These are phyloP conservation scores for Plantago lanceolata DNA, from an alignment of 305 asterid species.

Conservation along the genomic window DNA sequence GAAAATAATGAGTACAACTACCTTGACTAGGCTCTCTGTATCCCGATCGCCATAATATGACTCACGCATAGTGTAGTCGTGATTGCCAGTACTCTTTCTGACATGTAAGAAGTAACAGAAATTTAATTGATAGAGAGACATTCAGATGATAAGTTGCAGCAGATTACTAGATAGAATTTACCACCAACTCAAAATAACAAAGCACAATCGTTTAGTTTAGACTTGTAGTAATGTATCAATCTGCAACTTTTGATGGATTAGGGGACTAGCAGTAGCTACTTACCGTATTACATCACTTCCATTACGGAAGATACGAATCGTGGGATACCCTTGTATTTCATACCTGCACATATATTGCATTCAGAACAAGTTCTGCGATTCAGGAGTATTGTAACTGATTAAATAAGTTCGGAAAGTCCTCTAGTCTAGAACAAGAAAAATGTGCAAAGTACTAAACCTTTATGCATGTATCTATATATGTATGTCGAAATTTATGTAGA, in stretches of 20 bases:
- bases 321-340: constrained; percentile 88
- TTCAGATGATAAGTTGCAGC: constrained; percentile 7
- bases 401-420: neutral
- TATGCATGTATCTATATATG: no score
- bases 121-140: constrained; percentile 5
- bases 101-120: neutral
- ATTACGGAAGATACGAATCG: constrained; percentile 85
- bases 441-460: no score
- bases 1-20: constrained; percentile 26
- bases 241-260: neutral
- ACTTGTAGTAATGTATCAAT: neutral
- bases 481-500: neutral
- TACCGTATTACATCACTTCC: constrained; percentile 70
- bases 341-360: constrained; percentile 50
- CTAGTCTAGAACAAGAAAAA: neutral
- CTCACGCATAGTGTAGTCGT: constrained; percentile 84
- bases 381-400: constrained; percentile 16
- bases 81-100: constrained; percentile 72
- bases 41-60: constrained; percentile 95
- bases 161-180: constrained; percentile 5
- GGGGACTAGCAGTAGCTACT: constrained; percentile 6
- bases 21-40: constrained; percentile 77
- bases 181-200: neutral
- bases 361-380: constrained; percentile 14
- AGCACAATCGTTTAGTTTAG: neutral